Conservation (phyloP, 23 red algal genomes). For the Agarophyton chilense region DNA sequence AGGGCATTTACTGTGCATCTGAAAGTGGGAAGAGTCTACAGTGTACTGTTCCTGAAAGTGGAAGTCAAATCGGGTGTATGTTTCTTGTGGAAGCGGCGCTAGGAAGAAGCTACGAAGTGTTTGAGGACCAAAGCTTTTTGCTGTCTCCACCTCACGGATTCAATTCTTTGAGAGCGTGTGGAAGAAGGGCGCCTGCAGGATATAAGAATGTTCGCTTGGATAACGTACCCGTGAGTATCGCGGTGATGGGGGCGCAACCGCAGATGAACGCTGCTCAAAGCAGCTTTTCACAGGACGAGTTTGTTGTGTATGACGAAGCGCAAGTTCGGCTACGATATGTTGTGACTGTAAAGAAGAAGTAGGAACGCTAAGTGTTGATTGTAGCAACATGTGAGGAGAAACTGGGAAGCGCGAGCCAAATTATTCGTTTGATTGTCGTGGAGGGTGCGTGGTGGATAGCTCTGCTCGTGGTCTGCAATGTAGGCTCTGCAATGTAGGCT, state of each 20-base stretch:
- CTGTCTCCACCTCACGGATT: slow-evolving; percentile 53
- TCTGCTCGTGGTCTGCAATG: too few species aligned
- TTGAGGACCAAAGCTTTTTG: slow-evolving; percentile 22
- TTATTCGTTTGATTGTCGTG: background rate
- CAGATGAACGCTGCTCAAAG: slow-evolving; percentile 28
- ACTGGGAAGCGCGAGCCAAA: background rate
- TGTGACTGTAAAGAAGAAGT: slow-evolving; percentile 51
- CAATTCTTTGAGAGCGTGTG: slow-evolving; percentile 65
- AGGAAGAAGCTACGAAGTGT: slow-evolving; percentile 45
- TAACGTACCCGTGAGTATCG: slow-evolving; percentile 35
- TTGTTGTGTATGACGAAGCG: slow-evolving; percentile 69
- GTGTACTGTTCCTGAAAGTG: slow-evolving; percentile 18
- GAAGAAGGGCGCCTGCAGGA: slow-evolving; percentile 19
- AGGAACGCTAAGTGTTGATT: background rate
- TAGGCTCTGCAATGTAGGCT: too few species aligned
- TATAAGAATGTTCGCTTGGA: slow-evolving; percentile 42
- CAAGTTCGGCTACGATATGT: slow-evolving; percentile 76
- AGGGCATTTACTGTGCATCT: slow-evolving; percentile 67
- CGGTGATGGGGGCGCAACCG: slow-evolving; percentile 26
- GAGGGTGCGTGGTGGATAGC: too few species aligned
- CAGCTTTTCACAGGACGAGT: slow-evolving; percentile 74
- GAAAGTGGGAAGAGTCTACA: slow-evolving; percentile 55
- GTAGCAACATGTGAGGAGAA: background rate
- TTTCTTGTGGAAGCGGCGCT: slow-evolving; percentile 65
- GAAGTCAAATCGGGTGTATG: slow-evolving; percentile 63